Conservation (phyloP, 2,329 filamentous ascomycete species). For the Pseudogymnoascus sp. region DNA sequence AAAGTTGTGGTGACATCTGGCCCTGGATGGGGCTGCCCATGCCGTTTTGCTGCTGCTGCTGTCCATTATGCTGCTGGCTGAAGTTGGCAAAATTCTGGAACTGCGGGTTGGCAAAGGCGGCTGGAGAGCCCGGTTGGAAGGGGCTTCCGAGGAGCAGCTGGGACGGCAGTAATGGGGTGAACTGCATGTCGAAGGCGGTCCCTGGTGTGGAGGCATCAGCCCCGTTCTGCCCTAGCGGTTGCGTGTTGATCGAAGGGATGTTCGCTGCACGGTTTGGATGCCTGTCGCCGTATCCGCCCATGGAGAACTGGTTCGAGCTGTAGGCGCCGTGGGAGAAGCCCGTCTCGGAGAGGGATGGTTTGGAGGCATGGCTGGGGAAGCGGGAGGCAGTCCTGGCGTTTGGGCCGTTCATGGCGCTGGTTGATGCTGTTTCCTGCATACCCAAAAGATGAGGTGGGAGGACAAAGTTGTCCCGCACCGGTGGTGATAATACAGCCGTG, state of each 20-base stretch:
- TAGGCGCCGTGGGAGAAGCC: slow-evolving; percentile 93
- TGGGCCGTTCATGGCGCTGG: slow-evolving; percentile 52
- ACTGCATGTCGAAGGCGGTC: slow-evolving; percentile 95
- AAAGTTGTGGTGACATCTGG: slow-evolving; percentile 73
- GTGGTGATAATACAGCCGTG: slow-evolving; percentile 76
- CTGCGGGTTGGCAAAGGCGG: slow-evolving; percentile 82
- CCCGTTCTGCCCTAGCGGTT: slow-evolving; percentile 49
- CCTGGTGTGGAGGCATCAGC: slow-evolving; percentile 80
- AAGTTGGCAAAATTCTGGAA: slow-evolving; percentile 81
- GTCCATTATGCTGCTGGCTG: slow-evolving; percentile 53
- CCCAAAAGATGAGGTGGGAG: slow-evolving; percentile 75
- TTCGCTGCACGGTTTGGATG: slow-evolving; percentile 73
- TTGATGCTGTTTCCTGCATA: slow-evolving; percentile 81
- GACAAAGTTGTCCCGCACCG: slow-evolving; percentile 76
- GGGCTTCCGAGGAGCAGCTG: slow-evolving; percentile 92
- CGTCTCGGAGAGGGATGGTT: slow-evolving; percentile 76
- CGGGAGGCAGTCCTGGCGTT: slow-evolving; percentile 51
- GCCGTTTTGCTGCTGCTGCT: slow-evolving; percentile 44
- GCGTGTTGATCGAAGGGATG: slow-evolving; percentile 87
- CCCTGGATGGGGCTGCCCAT: slow-evolving; percentile 69
- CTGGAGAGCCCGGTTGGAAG: slow-evolving; percentile 91
- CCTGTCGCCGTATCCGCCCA: slow-evolving; percentile 77
- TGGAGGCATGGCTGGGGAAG: slow-evolving; percentile 66
- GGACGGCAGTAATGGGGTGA: slow-evolving; percentile 89
- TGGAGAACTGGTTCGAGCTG: slow-evolving; percentile 66